Base-by-base conservation (phyloP, 352 stramenopile genomes). In the Phytophthora meadii region DNA sequence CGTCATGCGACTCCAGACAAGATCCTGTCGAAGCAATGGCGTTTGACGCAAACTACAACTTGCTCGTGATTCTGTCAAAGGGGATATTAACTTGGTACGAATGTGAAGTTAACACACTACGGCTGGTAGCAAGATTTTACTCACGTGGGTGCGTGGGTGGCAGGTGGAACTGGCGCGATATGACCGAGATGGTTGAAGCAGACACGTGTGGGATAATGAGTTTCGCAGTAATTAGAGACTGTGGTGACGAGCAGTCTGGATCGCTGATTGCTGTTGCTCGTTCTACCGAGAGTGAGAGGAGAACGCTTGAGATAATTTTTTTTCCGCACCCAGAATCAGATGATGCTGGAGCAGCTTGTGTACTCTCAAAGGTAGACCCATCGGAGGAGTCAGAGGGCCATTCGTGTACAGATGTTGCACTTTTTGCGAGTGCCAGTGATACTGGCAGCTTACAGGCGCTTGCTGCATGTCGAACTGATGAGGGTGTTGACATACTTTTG, bases 161-260 rank as follows among this genome's bases (percentile, higher is more conserved):
- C 22, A 83, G 75, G 72, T 83, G 75, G 75, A 65, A 77, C 24
- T 83, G 70, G 72, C 51, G 62, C 25, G 64, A 61, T 10, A 70
- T 79, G 59, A 54, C 52, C 22, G 39, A 75, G 15, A 36, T 70
- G 17, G 60, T 61, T 24, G 61, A 72, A 17, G 34, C 62, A 34
- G 28, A 67, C 11, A 30, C 60, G 15, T 30, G 40, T 36, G 34
- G 36, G 22, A 41, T 83, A 46, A 28, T 28, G 15, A 69, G 55
- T 39, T 83, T 83, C 47, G 44, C 49, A 4, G 9, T 70, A 30
- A 15, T 63, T 30, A 17, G 25, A 37, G 10, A 6, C 4, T 17
- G 4, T 41, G 39, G 39, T 40, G 36, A 32, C 1, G 34, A 47
- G 36, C 4, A 56, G 3, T 14, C 27, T 32, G 15, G 15, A 14